Evolutionary conservation across 352 stramenopile genomes (phyloP).

Genomic region (Globisporangium viniferum): DNA sequence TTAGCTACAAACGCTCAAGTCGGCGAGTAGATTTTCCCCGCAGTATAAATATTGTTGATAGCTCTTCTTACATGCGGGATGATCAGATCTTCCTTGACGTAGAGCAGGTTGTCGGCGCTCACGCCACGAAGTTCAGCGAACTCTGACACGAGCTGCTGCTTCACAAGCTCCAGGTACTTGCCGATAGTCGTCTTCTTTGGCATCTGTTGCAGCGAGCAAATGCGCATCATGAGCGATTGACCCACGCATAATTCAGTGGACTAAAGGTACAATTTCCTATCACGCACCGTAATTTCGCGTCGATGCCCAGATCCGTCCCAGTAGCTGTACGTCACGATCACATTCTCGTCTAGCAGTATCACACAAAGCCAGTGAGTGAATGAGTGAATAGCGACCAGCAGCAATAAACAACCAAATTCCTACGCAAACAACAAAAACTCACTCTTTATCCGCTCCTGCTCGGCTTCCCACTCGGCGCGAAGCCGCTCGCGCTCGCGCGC

Average conservation of each 20-base stretch:
- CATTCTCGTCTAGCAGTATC: conserved; percentile 62
- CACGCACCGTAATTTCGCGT: conserved; percentile 79
- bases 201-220: conserved; percentile 30
- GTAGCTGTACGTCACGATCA: conserved; percentile 98
- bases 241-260: neutral
- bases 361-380: neutral
- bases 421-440: conserved; percentile 12
- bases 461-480: conserved; percentile 89
- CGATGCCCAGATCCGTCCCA: conserved; percentile 97
- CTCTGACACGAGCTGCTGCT: conserved; percentile 88
- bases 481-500: conserved; percentile 78
- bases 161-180: conserved; percentile 84
- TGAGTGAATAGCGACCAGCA: neutral
- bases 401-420: neutral
- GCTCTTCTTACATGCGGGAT: conserved; percentile 84
- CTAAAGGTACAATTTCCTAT: neutral
- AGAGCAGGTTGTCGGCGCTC: conserved; percentile 93
- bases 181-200: conserved; percentile 92
- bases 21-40: too few species aligned
- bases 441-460: conserved; percentile 94
- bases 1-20: too few species aligned
- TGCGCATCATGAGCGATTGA: neutral
- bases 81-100: conserved; percentile 99
- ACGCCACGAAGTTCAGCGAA: conserved; percentile 93
- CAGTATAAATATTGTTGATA: too few species aligned